A percentile compares a stretch with the other conserved stretches of the same genome.
These are phyloP conservation scores for Candida qinlingensis DNA, from an alignment of 805 yeast genomes.

Conservation along the genomic window DNA sequence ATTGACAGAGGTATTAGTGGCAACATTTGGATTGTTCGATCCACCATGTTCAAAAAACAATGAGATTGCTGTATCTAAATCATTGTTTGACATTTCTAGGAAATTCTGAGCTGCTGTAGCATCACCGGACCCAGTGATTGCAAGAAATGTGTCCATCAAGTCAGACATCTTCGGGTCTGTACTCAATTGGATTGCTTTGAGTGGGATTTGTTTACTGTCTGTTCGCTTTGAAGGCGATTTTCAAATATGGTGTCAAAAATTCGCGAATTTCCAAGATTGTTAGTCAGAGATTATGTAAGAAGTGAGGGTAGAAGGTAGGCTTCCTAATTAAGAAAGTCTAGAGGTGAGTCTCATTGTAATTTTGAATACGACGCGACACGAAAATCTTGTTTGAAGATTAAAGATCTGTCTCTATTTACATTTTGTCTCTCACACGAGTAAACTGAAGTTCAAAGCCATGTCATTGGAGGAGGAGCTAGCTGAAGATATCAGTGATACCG, in stretches of 20 bases:
- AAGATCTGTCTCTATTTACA: no score
- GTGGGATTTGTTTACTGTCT: background rate
- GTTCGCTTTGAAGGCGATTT: background rate
- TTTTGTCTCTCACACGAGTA: no score
- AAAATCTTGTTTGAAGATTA: no score
- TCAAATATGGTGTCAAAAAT: no score
- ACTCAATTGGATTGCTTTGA: background rate
- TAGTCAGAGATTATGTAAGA: background rate
- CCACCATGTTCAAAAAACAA: constrained; percentile 69
- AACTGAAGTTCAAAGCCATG: background rate
- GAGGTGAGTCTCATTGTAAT: no score
- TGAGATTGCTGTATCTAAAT: constrained; percentile 80
- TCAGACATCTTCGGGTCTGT: constrained; percentile 31
- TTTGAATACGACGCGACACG: no score
- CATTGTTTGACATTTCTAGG: constrained; percentile 69
- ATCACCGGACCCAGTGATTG: constrained; percentile 74
- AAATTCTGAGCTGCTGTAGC: constrained; percentile 66
- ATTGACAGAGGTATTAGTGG: background rate
- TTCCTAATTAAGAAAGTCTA: no score
- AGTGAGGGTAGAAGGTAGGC: no score
- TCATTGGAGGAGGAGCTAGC: constrained; percentile 9
- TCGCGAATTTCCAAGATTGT: background rate
- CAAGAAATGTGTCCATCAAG: constrained; percentile 66
- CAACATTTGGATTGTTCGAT: constrained; percentile 9
- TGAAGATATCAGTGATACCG: constrained; percentile 6